phyloP scores from a whole-genome alignment of 257 asterid species.

The Solanum neorickii region DNA sequence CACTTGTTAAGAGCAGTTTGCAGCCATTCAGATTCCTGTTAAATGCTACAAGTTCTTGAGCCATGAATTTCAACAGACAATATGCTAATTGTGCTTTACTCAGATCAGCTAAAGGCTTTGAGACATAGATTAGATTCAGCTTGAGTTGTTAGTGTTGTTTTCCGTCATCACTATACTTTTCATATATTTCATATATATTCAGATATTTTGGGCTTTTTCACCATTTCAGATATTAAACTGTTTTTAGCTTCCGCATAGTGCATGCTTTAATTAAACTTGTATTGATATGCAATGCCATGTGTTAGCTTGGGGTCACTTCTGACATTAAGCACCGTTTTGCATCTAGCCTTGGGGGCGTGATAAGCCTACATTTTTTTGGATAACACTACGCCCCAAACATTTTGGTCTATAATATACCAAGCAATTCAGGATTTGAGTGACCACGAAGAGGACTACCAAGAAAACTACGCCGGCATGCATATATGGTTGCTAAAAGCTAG shows the following conservation, averaged over 20 bases:
- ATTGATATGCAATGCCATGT: not conserved
- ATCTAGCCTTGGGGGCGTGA: not conserved
- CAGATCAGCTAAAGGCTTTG: too few species aligned
- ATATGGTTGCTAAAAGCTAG: not conserved
- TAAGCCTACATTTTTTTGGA: not conserved
- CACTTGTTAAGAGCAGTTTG: constrained; percentile 63
- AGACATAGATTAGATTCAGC: too few species aligned
- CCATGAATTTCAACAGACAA: not conserved
- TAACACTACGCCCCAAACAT: not conserved
- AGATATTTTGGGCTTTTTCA: too few species aligned
- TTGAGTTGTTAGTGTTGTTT: too few species aligned
- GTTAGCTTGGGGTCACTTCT: not conserved
- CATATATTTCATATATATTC: too few species aligned
- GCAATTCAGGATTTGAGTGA: not conserved
- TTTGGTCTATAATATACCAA: not conserved
- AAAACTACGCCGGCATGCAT: not conserved
- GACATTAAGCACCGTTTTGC: not conserved
- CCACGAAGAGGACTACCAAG: not conserved
- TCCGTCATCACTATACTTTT: too few species aligned
- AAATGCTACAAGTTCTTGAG: not conserved
- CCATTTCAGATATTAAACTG: too few species aligned
- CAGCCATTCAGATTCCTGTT: constrained; percentile 83
- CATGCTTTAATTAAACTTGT: too few species aligned
- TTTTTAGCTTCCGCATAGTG: too few species aligned
- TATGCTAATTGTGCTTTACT: not conserved